phyloP scores from a whole-genome alignment of 257 asterid species.

The Nicotiana attenuata region DNA sequence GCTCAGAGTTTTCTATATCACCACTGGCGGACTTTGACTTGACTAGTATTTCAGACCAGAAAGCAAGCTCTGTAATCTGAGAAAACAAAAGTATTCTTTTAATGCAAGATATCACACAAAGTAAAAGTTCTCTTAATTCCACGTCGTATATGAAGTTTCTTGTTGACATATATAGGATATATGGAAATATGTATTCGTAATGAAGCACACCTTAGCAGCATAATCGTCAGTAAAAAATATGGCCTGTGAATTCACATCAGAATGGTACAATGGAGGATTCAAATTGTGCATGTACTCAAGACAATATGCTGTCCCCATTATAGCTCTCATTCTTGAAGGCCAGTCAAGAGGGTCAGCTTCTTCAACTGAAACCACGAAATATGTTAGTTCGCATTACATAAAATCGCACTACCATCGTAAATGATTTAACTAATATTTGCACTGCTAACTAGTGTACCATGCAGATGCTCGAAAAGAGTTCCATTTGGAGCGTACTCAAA shows the following conservation, averaged over 20 bases:
- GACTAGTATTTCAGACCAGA: conserved; percentile 6
- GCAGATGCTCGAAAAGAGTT: conserved; percentile 82
- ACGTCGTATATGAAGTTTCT: neutral
- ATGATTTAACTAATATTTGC: neutral
- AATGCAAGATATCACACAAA: neutral
- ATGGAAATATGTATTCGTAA: neutral
- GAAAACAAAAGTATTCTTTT: neutral
- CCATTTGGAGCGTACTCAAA: conserved; percentile 93
- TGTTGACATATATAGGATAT: neutral
- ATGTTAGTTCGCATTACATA: neutral
- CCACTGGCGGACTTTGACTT: neutral
- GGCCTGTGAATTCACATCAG: conserved; percentile 13
- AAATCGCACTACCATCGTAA: neutral
- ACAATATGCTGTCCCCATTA: conserved; percentile 22
- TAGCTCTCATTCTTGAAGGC: conserved; percentile 13
- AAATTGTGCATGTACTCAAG: conserved; percentile 18
- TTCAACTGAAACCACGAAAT: conserved; percentile 8
- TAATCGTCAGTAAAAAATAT: conserved; percentile 15
- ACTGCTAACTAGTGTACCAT: conserved; percentile 40
- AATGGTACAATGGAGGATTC: conserved; percentile 9
- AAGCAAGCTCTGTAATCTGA: conserved; percentile 6
- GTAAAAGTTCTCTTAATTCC: neutral
- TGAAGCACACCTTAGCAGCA: conserved; percentile 17
- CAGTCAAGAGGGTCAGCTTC: conserved; percentile 21
- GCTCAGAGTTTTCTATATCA: conserved; percentile 1